Conservation (phyloP, 306 rosid species). For the Pyrus bretschneideri region DNA sequence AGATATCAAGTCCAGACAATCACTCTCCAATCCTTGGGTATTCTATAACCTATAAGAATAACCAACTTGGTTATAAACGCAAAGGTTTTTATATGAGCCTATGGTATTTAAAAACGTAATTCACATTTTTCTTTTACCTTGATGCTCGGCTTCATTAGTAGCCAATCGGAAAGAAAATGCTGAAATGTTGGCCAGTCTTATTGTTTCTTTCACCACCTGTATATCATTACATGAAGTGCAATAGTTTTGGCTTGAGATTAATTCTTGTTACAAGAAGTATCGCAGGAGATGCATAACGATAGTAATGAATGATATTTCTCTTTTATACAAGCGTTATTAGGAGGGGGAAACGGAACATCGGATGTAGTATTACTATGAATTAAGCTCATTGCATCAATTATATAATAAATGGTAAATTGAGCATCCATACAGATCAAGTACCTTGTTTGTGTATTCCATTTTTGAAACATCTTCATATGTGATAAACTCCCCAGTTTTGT, state of each 20-base stretch:
- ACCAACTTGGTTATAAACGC: neutral
- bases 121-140: slow-evolving; percentile 5
- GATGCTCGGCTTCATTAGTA: slow-evolving; percentile 18
- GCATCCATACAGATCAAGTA: too few relatives aligned
- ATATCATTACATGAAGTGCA: too few relatives aligned
- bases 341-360: too few relatives aligned
- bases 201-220: slow-evolving; percentile 33
- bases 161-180: slow-evolving; percentile 6
- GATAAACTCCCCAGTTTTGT: slow-evolving; percentile 14
- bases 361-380: too few relatives aligned
- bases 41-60: slow-evolving; percentile 18
- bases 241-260: too few relatives aligned
- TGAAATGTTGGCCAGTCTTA: slow-evolving; percentile 32
- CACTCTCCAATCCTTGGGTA: slow-evolving; percentile 15
- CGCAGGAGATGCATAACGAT: too few relatives aligned
- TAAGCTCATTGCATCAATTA: too few relatives aligned
- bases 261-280: too few relatives aligned
- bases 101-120: neutral
- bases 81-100: too few relatives aligned
- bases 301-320: too few relatives aligned
- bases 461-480: slow-evolving; percentile 25
- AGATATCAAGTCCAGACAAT: slow-evolving; percentile 10
- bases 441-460: slow-evolving; percentile 31
- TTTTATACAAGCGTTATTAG: too few relatives aligned
- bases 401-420: too few relatives aligned